These are phyloP conservation scores for Russula virescens DNA, from an alignment of 768 basidiomycete genomes.

Conservation along the genomic window DNA sequence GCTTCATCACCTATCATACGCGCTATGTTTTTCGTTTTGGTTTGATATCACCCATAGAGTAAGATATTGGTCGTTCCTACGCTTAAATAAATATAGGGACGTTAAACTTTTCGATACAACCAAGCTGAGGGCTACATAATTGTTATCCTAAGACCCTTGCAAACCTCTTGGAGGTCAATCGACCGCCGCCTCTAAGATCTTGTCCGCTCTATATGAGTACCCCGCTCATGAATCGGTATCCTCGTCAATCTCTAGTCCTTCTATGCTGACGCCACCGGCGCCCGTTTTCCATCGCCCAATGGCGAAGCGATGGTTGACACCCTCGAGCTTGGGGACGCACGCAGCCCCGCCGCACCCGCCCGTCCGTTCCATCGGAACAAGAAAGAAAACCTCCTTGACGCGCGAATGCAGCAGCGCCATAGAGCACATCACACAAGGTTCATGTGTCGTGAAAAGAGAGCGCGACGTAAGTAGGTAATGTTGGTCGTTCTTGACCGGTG, in stretches of 20 bases:
- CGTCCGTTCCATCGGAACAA: constrained; percentile 66
- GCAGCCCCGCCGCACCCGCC: constrained; percentile 81
- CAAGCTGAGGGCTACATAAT: constrained; percentile 15
- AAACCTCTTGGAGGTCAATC: not conserved
- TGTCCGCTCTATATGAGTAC: constrained; percentile 5
- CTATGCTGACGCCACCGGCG: constrained; percentile 14
- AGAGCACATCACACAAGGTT: constrained; percentile 96
- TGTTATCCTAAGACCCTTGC: not conserved
- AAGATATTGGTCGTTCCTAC: constrained; percentile 6
- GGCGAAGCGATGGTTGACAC: constrained; percentile 84
- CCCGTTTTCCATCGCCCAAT: constrained; percentile 60
- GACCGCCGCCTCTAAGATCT: constrained; percentile 1
- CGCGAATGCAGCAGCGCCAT: constrained; percentile 95
- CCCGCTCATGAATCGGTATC: constrained; percentile 30
- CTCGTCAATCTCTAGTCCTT: constrained; percentile 25
- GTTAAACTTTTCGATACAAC: constrained; percentile 12
- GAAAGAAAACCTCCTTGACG: constrained; percentile 78
- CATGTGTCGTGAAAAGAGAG: constrained; percentile 86
- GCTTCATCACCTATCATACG: not conserved
- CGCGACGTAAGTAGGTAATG: constrained; percentile 86
- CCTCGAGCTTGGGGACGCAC: constrained; percentile 73
- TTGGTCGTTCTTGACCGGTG: constrained; percentile 45
- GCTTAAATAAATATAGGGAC: constrained; percentile 4
- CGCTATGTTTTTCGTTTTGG: not conserved
- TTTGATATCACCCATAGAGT: constrained; percentile 10